phyloP scores from a whole-genome alignment of 805 yeast species.

The Metschnikowia lunata region DNA sequence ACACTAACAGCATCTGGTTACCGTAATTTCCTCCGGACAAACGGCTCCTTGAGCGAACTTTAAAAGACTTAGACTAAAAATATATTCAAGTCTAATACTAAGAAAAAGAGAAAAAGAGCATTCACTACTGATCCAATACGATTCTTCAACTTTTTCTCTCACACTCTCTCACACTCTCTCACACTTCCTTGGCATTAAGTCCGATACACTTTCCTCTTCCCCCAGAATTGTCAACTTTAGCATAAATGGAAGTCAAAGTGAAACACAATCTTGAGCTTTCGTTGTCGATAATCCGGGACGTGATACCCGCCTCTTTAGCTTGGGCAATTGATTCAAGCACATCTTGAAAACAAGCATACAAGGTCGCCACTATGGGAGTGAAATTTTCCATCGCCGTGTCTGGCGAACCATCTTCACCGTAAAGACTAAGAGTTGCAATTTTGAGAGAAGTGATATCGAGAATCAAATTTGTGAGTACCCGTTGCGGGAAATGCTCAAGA shows the following conservation, averaged over 20 bases:
- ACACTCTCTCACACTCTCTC: too few species aligned
- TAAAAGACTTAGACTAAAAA: too few species aligned
- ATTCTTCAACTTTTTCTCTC: too few species aligned
- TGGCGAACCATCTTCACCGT: not conserved
- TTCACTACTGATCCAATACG: too few species aligned
- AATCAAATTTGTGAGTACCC: not conserved
- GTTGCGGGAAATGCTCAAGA: not conserved
- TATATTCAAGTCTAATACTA: too few species aligned
- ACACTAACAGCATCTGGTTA: too few species aligned
- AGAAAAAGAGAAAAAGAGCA: too few species aligned
- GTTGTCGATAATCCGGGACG: not conserved
- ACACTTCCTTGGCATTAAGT: too few species aligned
- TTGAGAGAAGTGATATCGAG: slow-evolving; percentile 3
- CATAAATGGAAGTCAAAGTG: not conserved
- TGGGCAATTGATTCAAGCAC: not conserved
- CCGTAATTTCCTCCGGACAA: too few species aligned
- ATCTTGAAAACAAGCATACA: not conserved
- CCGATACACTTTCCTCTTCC: too few species aligned
- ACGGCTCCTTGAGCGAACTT: too few species aligned
- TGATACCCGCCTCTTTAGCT: not conserved
- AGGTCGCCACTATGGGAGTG: not conserved
- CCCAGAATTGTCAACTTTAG: not conserved
- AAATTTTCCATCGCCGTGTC: not conserved
- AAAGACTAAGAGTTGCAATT: not conserved
- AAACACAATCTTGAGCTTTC: not conserved